phyloP scores from a whole-genome alignment of 305 asterid species.

The Solanum hybrid region DNA sequence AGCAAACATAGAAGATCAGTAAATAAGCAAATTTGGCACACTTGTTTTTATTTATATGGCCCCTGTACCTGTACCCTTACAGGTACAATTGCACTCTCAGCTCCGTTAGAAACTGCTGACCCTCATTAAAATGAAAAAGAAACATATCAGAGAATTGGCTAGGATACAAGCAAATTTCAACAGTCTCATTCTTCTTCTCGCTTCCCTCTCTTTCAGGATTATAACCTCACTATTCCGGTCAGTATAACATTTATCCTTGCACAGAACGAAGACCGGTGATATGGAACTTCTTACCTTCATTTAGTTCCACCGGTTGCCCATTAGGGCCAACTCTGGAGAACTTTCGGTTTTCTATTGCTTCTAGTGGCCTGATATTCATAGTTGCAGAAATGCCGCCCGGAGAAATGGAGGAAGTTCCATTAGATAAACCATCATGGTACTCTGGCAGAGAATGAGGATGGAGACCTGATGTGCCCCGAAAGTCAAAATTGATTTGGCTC shows the following conservation, averaged over 20 bases:
- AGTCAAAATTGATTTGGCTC: slow-evolving; percentile 52
- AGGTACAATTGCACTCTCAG: neutral
- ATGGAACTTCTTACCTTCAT: slow-evolving; percentile 43
- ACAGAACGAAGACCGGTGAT: neutral
- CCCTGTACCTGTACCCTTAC: neutral
- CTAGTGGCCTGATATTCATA: slow-evolving; percentile 47
- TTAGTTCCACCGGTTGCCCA: slow-evolving; percentile 56
- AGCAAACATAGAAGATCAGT: slow-evolving; percentile 9
- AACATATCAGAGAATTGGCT: neutral
- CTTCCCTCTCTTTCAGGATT: neutral
- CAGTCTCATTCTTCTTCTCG: neutral
- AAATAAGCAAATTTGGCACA: neutral
- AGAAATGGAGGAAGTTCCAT: slow-evolving; percentile 56
- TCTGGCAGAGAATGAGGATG: slow-evolving; percentile 91
- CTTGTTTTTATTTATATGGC: neutral
- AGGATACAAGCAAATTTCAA: neutral
- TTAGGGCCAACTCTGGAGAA: slow-evolving; percentile 48
- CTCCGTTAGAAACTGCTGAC: neutral
- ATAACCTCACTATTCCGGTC: neutral
- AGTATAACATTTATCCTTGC: neutral
- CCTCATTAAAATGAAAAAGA: neutral
- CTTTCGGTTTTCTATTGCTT: slow-evolving; percentile 54
- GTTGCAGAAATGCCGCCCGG: slow-evolving; percentile 54
- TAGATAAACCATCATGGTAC: slow-evolving; percentile 58
- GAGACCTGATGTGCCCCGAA: slow-evolving; percentile 42